Base-by-base conservation (phyloP, 768 basidiomycete genomes). In the Multifurca ochricompacta region DNA sequence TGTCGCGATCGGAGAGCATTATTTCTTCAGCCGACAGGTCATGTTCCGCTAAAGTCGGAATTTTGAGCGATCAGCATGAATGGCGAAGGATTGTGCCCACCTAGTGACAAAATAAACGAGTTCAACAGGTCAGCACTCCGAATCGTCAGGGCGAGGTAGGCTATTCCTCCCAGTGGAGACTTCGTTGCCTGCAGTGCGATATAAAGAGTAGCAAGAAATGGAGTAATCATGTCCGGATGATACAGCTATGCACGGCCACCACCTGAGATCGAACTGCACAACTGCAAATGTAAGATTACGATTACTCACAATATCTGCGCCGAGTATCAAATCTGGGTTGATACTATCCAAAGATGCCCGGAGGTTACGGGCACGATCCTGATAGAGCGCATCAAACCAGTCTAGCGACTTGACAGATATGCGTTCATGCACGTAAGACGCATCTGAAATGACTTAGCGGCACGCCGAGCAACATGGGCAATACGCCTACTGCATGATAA, bases 401-500 rank as follows among this genome's bases (percentile, higher is more conserved):
- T 90, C 84, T 16, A 89, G 65, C n/a, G 68, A 61, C 18, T 67
- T 65, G 53, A 72, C 78, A 16, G 68, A 58, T 16, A 87, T 49
- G 30, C 69, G 63, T 7, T 74, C 68, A 65, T 84, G 78, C 0
- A 59, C 59, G 0, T 77, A 77, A 6, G 83, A 84, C 16, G 64
- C 60, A 63, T 90, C 86, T 88, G 21, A 23, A 53, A 41, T 23
- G 30, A 44, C 21, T 43, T 13, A 42, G 35, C 16, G 30, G 27
- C 21, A 42, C 27, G 10, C 7, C 2, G 21, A 27, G 23, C 5
- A 6, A 44, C 7, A 45, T 25, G 18, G 8, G 46, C 7, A 6
- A 14, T 14, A 28, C 7, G 71, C 84, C 66, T 64, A 90, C 88
- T 91, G 63, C 85, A 88, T 19, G 77, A 68, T 40, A 91, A 66